Base-by-base conservation (phyloP, 1,139 yeast species). In the Candida glucosophila region DNA sequence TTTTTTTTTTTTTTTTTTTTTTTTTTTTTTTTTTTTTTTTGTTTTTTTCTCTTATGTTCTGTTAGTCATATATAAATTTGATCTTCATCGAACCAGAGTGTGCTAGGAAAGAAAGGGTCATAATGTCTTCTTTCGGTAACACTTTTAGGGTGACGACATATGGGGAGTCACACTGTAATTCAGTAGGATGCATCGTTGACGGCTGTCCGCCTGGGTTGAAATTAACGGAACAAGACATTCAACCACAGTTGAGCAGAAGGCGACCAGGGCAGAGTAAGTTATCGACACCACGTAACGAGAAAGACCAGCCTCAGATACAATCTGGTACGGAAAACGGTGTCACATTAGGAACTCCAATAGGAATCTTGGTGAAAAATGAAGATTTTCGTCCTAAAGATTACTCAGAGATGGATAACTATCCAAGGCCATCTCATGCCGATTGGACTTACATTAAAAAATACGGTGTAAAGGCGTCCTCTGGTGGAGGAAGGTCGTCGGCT, bases 101-200 rank as follows among this genome's bases (percentile, higher is more conserved):
- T n/a, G n/a, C n/a, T n/a, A n/a, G n/a, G n/a, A n/a, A n/a, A n/a
- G n/a, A n/a, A n/a, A n/a, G n/a, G n/a, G n/a, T n/a, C 15, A 20
- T 14, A 4, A 64, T 65, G 71, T 65, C 71, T 22, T 40, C 62
- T 12, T 65, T 61, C 38, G 71, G 71, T 29, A 55, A 52, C 22
- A 39, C 61, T 33, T 65, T 64, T 44, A 57, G 56, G 40, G 97
- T 90, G 35, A 86, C 97, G 37, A 90, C 97, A 15, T 90, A 85
- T 63, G 98, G 98, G 37, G 98, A 90, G 54, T 86, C 96, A 12
- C 98, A 90, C 63, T 90, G 98, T 62, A 80, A 76, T 47, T 83
- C 95, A n/a, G 98, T 90, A 22, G 98, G 98, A 16, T 90, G 98
- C 59, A 90, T 90, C 35, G 96, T 90, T 23, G 98, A 90, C 44